Base-by-base conservation (phyloP, 2,329 filamentous ascomycete species). In the Arthrinium phaeospermum region DNA sequence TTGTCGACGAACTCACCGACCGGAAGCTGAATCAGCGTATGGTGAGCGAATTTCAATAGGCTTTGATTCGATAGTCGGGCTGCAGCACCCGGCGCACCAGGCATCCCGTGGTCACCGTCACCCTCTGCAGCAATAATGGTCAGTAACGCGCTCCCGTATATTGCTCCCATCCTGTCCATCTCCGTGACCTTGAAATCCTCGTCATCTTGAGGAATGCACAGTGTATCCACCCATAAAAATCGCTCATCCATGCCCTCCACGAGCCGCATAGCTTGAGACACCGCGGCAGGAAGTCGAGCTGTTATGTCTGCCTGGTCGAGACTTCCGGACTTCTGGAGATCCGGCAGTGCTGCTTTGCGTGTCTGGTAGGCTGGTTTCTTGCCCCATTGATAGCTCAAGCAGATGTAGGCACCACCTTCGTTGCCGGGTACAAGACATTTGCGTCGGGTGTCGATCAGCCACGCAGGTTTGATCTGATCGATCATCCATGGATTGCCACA, bases 141-240 rank as follows among this genome's bases (percentile, higher is more conserved):
- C 3, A 72, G 3, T 10, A 46, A n/a, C 19, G 71, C 57, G 7
- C 57, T 49, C 24, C 41, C 19, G 22, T 70, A 72, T 12, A 72
- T 72, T 1, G 24, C 4, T 3, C 47, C 57, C 71, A 72, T 72
- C 19, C 67, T 68, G n/a, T 51, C 34, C 27, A 70, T 70, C 57
- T 70, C 53, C 16, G 69, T 30, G 19, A 49, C 44, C 57, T 71
- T 71, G 10, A 24, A 24, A 8, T 57, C 16, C 5, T 24, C n/a
- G 19, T 72, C 34, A 19, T 61, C 57, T 19, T 72, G 69, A 22
- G 44, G n/a, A 24, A 72, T 71, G 61, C 71, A 72, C 27, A 70
- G 61, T 30, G 44, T 68, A 44, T 72, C 71, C 4, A 68, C 46
- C 71, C 71, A 72, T 16, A 72, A 24, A 7, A 45, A 57, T 4